phyloP scores from a whole-genome alignment of 2,329 filamentous ascomycete species.

The Penicillium nordicum region DNA sequence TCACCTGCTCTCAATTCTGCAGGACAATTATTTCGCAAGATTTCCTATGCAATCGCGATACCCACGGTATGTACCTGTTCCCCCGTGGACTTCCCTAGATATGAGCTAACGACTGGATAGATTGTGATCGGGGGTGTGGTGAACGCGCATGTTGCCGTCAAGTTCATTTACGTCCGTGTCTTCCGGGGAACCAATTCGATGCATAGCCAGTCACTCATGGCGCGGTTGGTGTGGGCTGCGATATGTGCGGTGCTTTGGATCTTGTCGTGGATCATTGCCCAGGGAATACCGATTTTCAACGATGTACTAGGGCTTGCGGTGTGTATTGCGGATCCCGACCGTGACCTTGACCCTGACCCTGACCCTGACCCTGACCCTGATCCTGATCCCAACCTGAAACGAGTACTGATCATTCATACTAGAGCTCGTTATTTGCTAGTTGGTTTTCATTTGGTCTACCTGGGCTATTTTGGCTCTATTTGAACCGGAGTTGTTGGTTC shows the following conservation, averaged over 20 bases:
- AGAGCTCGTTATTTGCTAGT: conserved; percentile 55
- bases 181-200: conserved; percentile 56
- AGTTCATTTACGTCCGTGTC: conserved; percentile 60
- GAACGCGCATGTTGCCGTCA: conserved; percentile 61
- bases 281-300: conserved; percentile 65
- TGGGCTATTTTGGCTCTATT: conserved; percentile 30
- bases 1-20: conserved; percentile 64
- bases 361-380: too few species aligned
- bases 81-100: not conserved
- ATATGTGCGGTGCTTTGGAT: conserved; percentile 56
- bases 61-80: conserved; percentile 48
- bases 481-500: conserved; percentile 24
- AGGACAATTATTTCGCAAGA: conserved; percentile 51
- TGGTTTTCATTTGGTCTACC: conserved; percentile 55
- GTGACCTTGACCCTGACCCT: not conserved
- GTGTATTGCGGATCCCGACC: conserved; percentile 1
- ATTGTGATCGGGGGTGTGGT: conserved; percentile 67
- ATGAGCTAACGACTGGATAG: conserved; percentile 9
- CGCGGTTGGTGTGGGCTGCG: conserved; percentile 54
- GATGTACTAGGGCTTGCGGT: conserved; percentile 59
- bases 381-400: not conserved
- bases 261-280: conserved; percentile 61
- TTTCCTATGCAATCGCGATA: conserved; percentile 63
- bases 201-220: conserved; percentile 44
- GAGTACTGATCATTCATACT: conserved; percentile 15